phyloP scores from a whole-genome alignment of 345 rosid species.

The Syzygium oleosum region DNA sequence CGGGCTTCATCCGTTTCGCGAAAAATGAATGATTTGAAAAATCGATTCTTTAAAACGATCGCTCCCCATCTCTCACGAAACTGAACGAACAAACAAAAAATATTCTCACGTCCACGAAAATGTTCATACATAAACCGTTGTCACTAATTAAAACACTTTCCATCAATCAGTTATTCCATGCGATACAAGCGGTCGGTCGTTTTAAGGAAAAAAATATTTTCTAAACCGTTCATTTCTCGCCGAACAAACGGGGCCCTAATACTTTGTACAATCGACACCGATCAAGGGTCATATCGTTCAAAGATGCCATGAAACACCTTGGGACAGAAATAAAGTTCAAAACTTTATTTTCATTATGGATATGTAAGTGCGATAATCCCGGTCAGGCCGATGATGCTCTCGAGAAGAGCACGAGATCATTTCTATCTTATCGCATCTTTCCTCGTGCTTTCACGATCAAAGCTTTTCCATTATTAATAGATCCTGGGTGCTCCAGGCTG shows the following conservation, averaged over 20 bases:
- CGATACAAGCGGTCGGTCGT: background rate
- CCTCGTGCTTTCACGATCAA: background rate
- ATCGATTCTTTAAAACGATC: background rate
- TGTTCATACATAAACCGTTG: too few species aligned
- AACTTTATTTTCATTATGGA: background rate
- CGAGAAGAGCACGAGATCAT: background rate
- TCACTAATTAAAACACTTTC: too few species aligned
- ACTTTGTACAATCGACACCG: background rate
- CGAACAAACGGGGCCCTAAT: background rate
- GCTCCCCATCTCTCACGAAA: too few species aligned
- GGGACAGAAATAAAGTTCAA: background rate
- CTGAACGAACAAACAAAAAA: too few species aligned
- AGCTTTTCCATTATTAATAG: background rate
- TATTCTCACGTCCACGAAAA: too few species aligned
- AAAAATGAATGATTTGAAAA: background rate
- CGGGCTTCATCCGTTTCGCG: background rate
- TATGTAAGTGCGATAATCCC: background rate
- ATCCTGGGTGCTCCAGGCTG: background rate
- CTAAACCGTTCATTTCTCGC: too few species aligned
- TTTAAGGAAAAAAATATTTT: too few species aligned
- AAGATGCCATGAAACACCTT: background rate
- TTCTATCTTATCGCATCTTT: background rate
- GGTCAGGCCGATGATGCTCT: background rate
- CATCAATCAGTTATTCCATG: too few species aligned
- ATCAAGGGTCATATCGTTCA: background rate